Conservation (phyloP, 305 asterid species). For the Fraxinus baroniana region DNA sequence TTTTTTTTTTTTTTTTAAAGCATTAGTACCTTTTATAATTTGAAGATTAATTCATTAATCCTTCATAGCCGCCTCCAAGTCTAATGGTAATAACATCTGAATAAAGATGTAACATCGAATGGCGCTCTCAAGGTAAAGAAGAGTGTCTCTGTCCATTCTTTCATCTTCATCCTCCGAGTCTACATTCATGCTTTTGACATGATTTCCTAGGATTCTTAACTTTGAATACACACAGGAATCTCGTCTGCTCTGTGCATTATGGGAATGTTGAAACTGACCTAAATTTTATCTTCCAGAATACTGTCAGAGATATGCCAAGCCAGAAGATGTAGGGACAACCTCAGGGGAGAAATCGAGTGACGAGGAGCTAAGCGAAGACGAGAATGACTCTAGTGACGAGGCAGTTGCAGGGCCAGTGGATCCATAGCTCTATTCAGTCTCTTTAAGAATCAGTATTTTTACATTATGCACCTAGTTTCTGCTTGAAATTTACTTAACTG, state of each 20-base stretch:
- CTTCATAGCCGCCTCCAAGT: not conserved
- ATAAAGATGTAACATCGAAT: not conserved
- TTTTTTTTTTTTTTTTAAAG: not conserved
- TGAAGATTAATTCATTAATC: not conserved
- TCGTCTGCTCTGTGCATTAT: not conserved
- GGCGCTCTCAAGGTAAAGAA: not conserved
- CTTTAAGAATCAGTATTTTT: conserved; percentile 30
- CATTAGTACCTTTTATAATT: not conserved
- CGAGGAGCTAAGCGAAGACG: conserved; percentile 74
- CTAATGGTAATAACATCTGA: not conserved
- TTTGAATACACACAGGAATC: not conserved
- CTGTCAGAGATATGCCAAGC: conserved; percentile 80
- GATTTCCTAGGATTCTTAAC: not conserved
- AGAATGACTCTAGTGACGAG: conserved; percentile 65
- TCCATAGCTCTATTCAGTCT: conserved; percentile 39
- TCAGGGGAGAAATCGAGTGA: conserved; percentile 71
- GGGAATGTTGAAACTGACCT: not conserved
- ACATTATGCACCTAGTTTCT: conserved; percentile 31
- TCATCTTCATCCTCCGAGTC: not conserved
- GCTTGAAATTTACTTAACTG: conserved; percentile 26
- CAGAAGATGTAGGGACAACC: conserved; percentile 72
- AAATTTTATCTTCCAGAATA: conserved; percentile 49
- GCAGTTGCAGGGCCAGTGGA: conserved; percentile 69
- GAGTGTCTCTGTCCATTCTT: not conserved
- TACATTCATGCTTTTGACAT: not conserved